phyloP scores from a whole-genome alignment of 2,329 filamentous ascomycete species.

The Cercospora sp. region DNA sequence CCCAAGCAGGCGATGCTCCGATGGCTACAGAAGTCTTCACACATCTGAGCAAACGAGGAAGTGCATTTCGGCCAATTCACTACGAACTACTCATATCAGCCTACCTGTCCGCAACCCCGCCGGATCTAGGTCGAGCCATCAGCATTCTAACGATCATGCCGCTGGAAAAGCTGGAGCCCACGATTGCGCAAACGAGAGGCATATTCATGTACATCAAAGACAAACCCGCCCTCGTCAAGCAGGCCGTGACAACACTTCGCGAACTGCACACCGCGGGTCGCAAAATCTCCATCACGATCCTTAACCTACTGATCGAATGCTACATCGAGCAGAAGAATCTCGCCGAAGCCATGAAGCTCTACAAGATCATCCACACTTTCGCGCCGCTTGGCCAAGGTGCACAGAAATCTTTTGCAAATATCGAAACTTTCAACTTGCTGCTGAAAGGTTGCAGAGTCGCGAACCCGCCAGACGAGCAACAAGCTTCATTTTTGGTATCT shows the following conservation, averaged over 20 bases:
- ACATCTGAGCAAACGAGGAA: conserved; percentile 59
- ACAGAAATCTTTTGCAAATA: conserved; percentile 39
- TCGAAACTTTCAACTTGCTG: conserved; percentile 62
- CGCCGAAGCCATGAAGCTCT: conserved; percentile 57
- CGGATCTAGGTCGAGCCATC: conserved; percentile 66
- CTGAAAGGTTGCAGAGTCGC: conserved; percentile 34
- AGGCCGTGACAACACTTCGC: conserved; percentile 59
- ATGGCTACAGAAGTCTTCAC: conserved; percentile 72
- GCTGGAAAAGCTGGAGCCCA: conserved; percentile 59
- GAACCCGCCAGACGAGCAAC: conserved; percentile 47
- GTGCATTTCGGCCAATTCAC: conserved; percentile 64
- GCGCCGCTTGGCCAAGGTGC: conserved; percentile 29
- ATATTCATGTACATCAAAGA: conserved; percentile 60
- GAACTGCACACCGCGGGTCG: conserved; percentile 53
- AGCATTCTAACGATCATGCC: conserved; percentile 73
- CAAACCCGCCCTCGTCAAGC: conserved; percentile 48
- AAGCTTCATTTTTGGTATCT: conserved; percentile 61
- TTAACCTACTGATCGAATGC: conserved; percentile 56
- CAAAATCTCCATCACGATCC: conserved; percentile 52
- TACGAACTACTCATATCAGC: conserved; percentile 78
- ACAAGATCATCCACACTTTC: conserved; percentile 58
- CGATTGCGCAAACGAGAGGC: conserved; percentile 61
- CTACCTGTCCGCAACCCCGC: conserved; percentile 56
- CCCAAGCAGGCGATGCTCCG: conserved; percentile 64
- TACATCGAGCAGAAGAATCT: conserved; percentile 49